Conservation (phyloP, 495 filamentous ascomycete genomes). For the Penicillium parvum region DNA sequence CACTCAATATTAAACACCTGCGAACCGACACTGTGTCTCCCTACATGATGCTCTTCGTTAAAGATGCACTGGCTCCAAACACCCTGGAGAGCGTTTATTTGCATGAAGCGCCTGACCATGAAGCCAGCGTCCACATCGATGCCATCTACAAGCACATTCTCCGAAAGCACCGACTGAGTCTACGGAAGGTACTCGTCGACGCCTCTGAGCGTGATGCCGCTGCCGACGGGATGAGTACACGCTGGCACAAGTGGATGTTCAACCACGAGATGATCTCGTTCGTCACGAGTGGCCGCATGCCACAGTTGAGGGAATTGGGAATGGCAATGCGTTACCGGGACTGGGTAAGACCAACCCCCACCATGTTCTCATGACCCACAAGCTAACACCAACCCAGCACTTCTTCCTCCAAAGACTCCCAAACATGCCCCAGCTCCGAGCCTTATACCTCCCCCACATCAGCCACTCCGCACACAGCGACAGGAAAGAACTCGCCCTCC, state of each 20-base stretch:
- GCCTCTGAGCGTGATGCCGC: conserved; percentile 50
- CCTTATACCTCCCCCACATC: conserved; percentile 75
- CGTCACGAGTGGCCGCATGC: conserved; percentile 81
- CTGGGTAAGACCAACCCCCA: conserved; percentile 60
- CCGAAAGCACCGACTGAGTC: conserved; percentile 64
- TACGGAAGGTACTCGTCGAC: conserved; percentile 77
- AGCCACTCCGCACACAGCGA: conserved; percentile 55
- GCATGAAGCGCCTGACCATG: conserved; percentile 61
- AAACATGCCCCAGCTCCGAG: conserved; percentile 66
- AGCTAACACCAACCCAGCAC: conserved; percentile 54
- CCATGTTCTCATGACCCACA: not conserved
- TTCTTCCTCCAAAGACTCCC: conserved; percentile 82
- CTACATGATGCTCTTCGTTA: conserved; percentile 75
- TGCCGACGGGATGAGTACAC: conserved; percentile 27
- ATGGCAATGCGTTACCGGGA: conserved; percentile 76
- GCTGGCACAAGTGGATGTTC: conserved; percentile 75
- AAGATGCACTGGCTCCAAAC: conserved; percentile 80
- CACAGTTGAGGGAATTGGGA: conserved; percentile 66
- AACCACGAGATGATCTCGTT: conserved; percentile 69
- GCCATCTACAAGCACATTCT: conserved; percentile 71
- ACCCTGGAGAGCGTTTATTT: conserved; percentile 79
- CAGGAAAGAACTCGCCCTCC: conserved; percentile 71
- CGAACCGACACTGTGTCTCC: conserved; percentile 79
- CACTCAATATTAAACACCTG: conserved; percentile 70
- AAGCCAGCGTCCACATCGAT: conserved; percentile 61